Conservation (phyloP, 306 rosid genomes). For the Fragaria ananassa region DNA sequence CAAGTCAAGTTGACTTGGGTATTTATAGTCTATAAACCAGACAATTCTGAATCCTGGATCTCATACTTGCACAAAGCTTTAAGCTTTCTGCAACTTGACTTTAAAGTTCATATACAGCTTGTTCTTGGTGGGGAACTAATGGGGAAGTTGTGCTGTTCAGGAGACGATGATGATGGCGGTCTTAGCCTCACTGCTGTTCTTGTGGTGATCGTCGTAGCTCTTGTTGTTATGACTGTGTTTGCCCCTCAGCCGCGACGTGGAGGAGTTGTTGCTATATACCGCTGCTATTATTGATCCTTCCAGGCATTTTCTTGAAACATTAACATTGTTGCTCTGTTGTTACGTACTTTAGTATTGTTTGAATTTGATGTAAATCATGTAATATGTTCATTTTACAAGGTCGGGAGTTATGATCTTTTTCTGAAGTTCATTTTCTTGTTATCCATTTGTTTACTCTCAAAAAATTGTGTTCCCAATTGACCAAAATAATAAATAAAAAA, state of each 20-base stretch:
- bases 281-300: constrained; percentile 17
- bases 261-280: not conserved
- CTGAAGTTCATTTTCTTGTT: not conserved
- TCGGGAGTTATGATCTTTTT: not conserved
- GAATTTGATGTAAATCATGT: not conserved
- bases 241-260: constrained; percentile 12
- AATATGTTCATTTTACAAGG: not conserved
- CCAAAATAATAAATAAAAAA: too few species aligned
- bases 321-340: not conserved
- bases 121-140: not conserved
- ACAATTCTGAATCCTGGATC: not conserved
- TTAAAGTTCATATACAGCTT: not conserved
- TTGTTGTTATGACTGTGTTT: constrained; percentile 18
- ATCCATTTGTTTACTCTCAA: not conserved
- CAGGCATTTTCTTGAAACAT: not conserved
- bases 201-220: constrained; percentile 29
- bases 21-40: not conserved
- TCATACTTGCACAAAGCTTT: not conserved
- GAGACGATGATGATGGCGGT: constrained; percentile 15
- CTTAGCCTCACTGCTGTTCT: constrained; percentile 9
- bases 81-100: not conserved
- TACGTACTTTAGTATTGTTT: not conserved
- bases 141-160: constrained; percentile 28
- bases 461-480: too few species aligned
- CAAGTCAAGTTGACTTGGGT: constrained; percentile 16